These are phyloP conservation scores for Trifolium pratense DNA, from an alignment of 306 rosid species.

Conservation along the genomic window DNA sequence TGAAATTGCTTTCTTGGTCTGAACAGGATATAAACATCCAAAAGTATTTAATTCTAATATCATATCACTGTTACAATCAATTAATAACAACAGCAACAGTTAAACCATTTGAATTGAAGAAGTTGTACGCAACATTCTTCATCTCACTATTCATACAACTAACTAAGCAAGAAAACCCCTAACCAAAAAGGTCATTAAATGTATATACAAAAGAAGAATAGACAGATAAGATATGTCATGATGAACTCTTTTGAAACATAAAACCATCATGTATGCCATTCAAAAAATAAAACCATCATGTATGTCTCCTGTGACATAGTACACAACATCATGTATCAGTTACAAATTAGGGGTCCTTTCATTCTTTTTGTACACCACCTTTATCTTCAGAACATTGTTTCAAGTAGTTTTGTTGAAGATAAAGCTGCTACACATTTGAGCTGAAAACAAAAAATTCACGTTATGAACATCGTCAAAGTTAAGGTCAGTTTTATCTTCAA, in stretches of 20 bases:
- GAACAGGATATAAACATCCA: background rate
- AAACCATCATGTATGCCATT: slow-evolving; percentile 35
- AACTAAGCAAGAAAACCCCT: slow-evolving; percentile 34
- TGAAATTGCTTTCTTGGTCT: background rate
- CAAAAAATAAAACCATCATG: slow-evolving; percentile 37
- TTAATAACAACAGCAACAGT: background rate
- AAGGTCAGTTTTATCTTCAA: too few relatives aligned
- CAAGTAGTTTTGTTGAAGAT: slow-evolving; percentile 69
- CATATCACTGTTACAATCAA: too few relatives aligned
- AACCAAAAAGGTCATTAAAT: slow-evolving; percentile 44
- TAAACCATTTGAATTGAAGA: background rate
- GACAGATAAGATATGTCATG: slow-evolving; percentile 45
- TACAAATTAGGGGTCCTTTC: slow-evolving; percentile 50
- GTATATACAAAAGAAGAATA: slow-evolving; percentile 53
- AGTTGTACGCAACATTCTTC: slow-evolving; percentile 19
- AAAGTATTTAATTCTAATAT: background rate
- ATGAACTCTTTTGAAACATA: slow-evolving; percentile 41
- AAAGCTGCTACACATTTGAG: slow-evolving; percentile 72
- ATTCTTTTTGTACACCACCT: slow-evolving; percentile 24
- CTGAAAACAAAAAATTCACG: slow-evolving; percentile 51
- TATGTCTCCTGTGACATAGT: slow-evolving; percentile 35
- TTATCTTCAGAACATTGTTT: slow-evolving; percentile 59
- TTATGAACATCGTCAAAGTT: slow-evolving; percentile 29
- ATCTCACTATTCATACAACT: background rate
- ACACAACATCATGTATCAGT: slow-evolving; percentile 20